Base-by-base conservation (phyloP, 257 asterid species). In the Gardenia jasminoides region DNA sequence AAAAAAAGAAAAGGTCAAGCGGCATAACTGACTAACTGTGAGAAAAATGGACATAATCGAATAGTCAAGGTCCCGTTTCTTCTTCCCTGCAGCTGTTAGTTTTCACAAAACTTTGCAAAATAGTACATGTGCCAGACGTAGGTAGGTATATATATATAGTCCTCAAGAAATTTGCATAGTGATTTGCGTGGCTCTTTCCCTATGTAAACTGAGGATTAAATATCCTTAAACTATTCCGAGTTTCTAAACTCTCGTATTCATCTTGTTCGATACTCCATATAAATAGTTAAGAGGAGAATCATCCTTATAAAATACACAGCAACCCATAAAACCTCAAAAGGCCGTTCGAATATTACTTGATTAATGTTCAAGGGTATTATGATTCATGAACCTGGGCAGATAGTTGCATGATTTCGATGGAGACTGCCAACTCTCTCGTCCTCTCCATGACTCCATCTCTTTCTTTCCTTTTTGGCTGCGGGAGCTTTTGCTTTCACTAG, bases 351-450 rank as follows among this genome's bases (percentile, higher is more conserved):
- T 66, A 30, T 16, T n/a, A 1, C 3, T 43, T 43, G 7, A 44
- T 30, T 16, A 31, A 66, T 30, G 13, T 2, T 41, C 61, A 46
- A 11, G 12, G 75, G 16, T 71, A 26, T 12, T 71, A 26, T 12
- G 61, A 46, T 71, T 71, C 61, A 71, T 26, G 75, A 44, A 71
- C 43, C 75, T 71, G 36, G 6, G 59, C 39, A 69, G 22, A 70
- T 24, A 22, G n/a, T 43, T 6, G 58, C 36, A n/a, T n/a, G 12
- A n/a, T 71, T 71, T 22, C 13, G 22, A 46, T 71, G 75, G 50
- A 71, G 5, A 26, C 13, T n/a, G 39, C 58, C 10, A 44, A 10
- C 8, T 41, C 19, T 3, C n/a, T 46, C 41, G 0, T 7, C 28
- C 43, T 28, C 15, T 13, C n/a, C n/a, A n/a, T n/a, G n/a, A n/a